Evolutionary conservation across 495 filamentous ascomycete species (phyloP).

Genomic region (Lophiotrema nucula): DNA sequence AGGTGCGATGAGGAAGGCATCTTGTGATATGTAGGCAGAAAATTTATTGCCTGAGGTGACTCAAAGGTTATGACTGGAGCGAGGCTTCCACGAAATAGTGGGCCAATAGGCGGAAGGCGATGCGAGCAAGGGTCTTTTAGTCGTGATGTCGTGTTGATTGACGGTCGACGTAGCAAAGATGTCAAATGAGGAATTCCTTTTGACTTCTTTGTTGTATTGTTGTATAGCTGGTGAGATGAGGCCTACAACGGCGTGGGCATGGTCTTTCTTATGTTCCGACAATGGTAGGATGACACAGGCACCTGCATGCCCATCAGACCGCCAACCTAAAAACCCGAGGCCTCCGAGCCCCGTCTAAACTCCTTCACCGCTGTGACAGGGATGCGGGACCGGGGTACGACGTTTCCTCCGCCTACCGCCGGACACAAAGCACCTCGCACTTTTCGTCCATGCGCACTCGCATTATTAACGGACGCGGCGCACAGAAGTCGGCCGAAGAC

Average conservation of each 20-base stretch:
- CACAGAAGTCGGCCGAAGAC: not conserved
- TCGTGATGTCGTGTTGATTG: not conserved
- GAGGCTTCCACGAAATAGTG: conserved; percentile 7
- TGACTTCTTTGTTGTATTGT: not conserved
- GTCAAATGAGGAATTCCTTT: not conserved
- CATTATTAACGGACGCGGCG: not conserved
- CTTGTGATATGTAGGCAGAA: conserved; percentile 26
- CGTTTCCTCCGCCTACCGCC: not conserved
- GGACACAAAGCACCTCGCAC: not conserved
- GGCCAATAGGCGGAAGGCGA: conserved; percentile 27
- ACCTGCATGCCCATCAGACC: not conserved
- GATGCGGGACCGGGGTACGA: not conserved
- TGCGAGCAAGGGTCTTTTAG: conserved; percentile 17
- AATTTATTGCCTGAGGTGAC: conserved; percentile 31
- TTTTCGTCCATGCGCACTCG: not conserved
- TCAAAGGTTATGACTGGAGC: conserved; percentile 31
- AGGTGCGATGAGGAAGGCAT: conserved; percentile 36
- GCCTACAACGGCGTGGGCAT: not conserved
- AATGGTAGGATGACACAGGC: not conserved
- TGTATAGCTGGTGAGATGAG: not conserved
- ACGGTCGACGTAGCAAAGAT: not conserved
- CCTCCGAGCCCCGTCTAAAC: not conserved
- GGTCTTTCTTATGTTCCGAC: conserved; percentile 4
- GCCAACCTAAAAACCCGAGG: not conserved
- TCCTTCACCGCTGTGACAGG: not conserved